Base-by-base conservation (phyloP, 2,329 filamentous ascomycete species). In the Sarocladium oryzae region DNA sequence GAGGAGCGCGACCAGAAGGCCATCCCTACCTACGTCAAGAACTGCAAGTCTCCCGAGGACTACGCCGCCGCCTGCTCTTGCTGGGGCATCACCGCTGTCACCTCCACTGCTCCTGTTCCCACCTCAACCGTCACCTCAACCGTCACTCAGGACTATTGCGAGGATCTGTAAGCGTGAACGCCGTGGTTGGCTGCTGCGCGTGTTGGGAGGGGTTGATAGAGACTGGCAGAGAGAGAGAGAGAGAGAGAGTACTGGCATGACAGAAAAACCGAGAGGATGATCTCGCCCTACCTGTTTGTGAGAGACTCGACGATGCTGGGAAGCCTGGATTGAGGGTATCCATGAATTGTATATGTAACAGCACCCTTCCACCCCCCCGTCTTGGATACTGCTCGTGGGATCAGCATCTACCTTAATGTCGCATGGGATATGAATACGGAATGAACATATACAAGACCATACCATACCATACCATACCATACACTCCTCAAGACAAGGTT, bases 11-110 rank as follows among this genome's bases (percentile, higher is more conserved):
- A 63, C 53, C 63, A 61, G 41, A 55, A 60, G 36, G 57, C 53
- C 46, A 58, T 71, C 51, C 72, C 71, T 46, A 59, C 65, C 51
- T 75, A 73, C 60, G 70, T 70, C 51, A 65, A 66, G 18, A 60
- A 60, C 40, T 73, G 70, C 61, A 35, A 16, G 16, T 48, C 32
- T 24, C 28, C 41, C 15, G 58, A 55, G 28, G 60, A 61, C 43
- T 74, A 72, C 63, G 61, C 68, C 28, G 69, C 70, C 33, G 71
- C 67, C 50, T 75, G 71, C 67, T 63, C 62, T 50, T 74, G 72
- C 68, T 75, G 66, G 63, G 70, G 71, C 46, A 64, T 74, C 61
- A 72, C 69, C 35, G 63, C 63, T 33, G 54, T 60, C 23, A 63
- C 67, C 41, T 65, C 62, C 52, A 73, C 70, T 10, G 69, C 66